A percentile compares a stretch with the other conserved stretches of the same genome.
Evolutionary conservation across 345 rosid species (phyloP).

Genomic region (Arabidopsis arenosa): DNA sequence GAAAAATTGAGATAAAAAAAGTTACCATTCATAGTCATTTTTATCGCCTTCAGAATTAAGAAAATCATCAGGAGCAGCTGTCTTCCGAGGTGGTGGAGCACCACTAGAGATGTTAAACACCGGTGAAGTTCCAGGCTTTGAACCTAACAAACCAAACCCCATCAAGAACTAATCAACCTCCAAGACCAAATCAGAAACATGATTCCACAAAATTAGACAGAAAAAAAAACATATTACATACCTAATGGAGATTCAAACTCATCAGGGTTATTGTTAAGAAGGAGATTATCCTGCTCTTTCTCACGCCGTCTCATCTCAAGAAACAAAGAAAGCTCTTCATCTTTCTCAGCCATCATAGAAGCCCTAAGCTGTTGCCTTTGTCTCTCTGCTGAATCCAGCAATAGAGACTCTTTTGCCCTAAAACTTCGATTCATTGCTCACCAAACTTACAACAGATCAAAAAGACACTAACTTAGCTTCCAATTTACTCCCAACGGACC

Average conservation of each 20-base stretch:
- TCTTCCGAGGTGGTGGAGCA: constrained; percentile 55
- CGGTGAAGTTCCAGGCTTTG: constrained; percentile 81
- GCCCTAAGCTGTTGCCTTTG: constrained; percentile 83
- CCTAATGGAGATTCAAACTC: constrained; percentile 84
- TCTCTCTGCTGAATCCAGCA: constrained; percentile 74
- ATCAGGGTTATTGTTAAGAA: constrained; percentile 60
- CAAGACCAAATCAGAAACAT: constrained; percentile 4
- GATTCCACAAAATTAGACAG: constrained; percentile 3
- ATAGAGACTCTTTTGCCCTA: constrained; percentile 77
- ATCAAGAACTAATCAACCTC: neutral
- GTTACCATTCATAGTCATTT: constrained; percentile 95
- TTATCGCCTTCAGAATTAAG: constrained; percentile 91
- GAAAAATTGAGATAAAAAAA: constrained; percentile 8
- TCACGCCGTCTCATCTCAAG: constrained; percentile 93
- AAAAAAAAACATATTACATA: neutral
- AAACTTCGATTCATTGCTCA: constrained; percentile 87
- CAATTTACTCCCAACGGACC: constrained; percentile 45
- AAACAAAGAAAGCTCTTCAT: constrained; percentile 90
- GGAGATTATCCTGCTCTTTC: constrained; percentile 70
- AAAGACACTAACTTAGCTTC: constrained; percentile 50
- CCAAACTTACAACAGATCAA: constrained; percentile 43
- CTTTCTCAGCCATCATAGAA: constrained; percentile 85
- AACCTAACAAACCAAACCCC: constrained; percentile 54
- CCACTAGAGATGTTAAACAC: constrained; percentile 75
- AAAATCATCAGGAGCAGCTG: constrained; percentile 78